These are phyloP conservation scores for Termitomyces sp. DNA, from an alignment of 768 basidiomycete species.

Conservation along the genomic window DNA sequence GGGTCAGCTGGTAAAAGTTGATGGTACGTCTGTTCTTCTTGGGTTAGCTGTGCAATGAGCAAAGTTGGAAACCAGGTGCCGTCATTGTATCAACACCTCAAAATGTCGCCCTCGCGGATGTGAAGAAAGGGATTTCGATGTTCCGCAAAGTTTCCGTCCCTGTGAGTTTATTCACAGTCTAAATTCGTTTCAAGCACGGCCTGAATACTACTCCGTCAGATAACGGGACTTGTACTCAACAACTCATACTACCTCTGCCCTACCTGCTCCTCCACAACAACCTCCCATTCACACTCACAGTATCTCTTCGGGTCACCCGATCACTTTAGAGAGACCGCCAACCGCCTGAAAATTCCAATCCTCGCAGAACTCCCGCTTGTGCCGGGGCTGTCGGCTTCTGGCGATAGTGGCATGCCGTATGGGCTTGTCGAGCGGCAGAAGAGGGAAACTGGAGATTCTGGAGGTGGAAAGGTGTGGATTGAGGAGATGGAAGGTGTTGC, in stretches of 20 bases:
- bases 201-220: slow-evolving; percentile 38
- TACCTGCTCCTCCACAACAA: slow-evolving; percentile 47
- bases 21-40: slow-evolving; percentile 53
- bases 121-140: slow-evolving; percentile 90
- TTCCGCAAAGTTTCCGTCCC: slow-evolving; percentile 86
- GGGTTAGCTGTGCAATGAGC: neutral
- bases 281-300: slow-evolving; percentile 29
- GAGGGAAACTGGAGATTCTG: slow-evolving; percentile 6
- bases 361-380: slow-evolving; percentile 84
- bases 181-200: slow-evolving; percentile 2
- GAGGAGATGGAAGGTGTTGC: slow-evolving; percentile 14
- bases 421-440: slow-evolving; percentile 12
- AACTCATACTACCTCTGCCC: slow-evolving; percentile 83
- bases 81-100: slow-evolving; percentile 96
- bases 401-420: slow-evolving; percentile 56
- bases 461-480: slow-evolving; percentile 15
- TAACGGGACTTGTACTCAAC: slow-evolving; percentile 84
- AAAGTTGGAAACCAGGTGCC: slow-evolving; percentile 49
- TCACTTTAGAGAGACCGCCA: slow-evolving; percentile 56
- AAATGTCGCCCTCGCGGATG: slow-evolving; percentile 88
- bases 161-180: slow-evolving; percentile 39
- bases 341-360: slow-evolving; percentile 53
- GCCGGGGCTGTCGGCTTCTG: slow-evolving; percentile 63
- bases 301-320: slow-evolving; percentile 70
- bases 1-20: slow-evolving; percentile 79